These are phyloP conservation scores for Phytophthora sp. DNA, from an alignment of 352 stramenopile species.

Conservation along the genomic window DNA sequence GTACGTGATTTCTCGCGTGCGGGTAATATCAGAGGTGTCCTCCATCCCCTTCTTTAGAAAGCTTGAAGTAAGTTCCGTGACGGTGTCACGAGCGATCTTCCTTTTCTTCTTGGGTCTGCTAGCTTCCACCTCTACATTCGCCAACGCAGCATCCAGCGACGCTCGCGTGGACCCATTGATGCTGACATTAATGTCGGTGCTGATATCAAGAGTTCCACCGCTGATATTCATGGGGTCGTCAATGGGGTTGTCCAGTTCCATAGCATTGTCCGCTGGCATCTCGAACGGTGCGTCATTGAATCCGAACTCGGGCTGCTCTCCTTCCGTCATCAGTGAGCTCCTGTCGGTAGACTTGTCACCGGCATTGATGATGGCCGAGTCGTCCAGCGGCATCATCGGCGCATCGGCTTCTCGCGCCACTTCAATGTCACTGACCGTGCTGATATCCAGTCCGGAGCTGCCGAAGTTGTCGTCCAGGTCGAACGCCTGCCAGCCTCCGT, in stretches of 20 bases:
- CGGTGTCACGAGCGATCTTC: slow-evolving; percentile 78
- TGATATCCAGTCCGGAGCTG: slow-evolving; percentile 60
- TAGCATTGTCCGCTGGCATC: slow-evolving; percentile 34
- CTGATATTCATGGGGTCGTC: slow-evolving; percentile 45
- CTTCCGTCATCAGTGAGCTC: slow-evolving; percentile 35
- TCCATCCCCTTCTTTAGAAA: slow-evolving; percentile 81
- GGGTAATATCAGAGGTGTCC: slow-evolving; percentile 79
- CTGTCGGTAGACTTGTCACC: slow-evolving; percentile 59
- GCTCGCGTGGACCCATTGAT: slow-evolving; percentile 64
- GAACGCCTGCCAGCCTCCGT: slow-evolving; percentile 83
- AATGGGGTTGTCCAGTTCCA: slow-evolving; percentile 53
- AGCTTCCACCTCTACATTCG: slow-evolving; percentile 46
- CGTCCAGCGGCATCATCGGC: slow-evolving; percentile 52
- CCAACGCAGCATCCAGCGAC: slow-evolving; percentile 70
- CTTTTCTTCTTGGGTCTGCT: slow-evolving; percentile 79
- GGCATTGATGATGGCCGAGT: slow-evolving; percentile 53
- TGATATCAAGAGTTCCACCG: slow-evolving; percentile 66
- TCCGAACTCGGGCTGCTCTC: slow-evolving; percentile 50
- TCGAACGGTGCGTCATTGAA: slow-evolving; percentile 74
- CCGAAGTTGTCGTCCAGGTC: slow-evolving; percentile 77
- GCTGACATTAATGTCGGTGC: slow-evolving; percentile 69
- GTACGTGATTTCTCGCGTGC: slow-evolving; percentile 54
- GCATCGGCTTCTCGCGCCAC: slow-evolving; percentile 75
- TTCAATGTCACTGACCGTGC: slow-evolving; percentile 83
- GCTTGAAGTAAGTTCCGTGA: slow-evolving; percentile 80